Evolutionary conservation across 306 rosid species (phyloP).

Genomic region (Gastrolobium villosum): DNA sequence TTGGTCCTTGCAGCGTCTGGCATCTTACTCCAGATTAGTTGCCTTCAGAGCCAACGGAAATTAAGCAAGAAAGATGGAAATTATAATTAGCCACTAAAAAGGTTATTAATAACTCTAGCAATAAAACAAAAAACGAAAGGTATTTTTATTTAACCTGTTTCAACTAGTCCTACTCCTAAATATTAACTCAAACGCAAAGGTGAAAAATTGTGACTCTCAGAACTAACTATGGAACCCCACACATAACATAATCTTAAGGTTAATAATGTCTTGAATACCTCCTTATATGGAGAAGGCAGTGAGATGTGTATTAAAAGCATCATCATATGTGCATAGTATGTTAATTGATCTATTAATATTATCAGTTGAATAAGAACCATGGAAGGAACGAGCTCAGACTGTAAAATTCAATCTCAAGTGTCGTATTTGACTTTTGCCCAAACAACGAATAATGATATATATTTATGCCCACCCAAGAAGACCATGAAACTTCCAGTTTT

Average conservation of each 20-base stretch:
- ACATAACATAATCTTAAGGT: slow-evolving; percentile 8
- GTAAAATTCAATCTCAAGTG: not conserved
- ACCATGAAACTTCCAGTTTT: not conserved
- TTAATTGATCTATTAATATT: not conserved
- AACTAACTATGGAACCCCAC: slow-evolving; percentile 13
- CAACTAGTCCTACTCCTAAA: not conserved
- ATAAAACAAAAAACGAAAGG: not conserved
- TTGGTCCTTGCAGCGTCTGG: slow-evolving; percentile 36
- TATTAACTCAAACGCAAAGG: slow-evolving; percentile 19
- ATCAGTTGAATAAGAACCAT: slow-evolving; percentile 6
- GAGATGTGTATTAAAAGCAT: not conserved
- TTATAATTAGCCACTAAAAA: slow-evolving; percentile 30
- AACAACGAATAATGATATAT: not conserved
- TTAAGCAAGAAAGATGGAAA: slow-evolving; percentile 29
- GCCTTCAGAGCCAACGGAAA: slow-evolving; percentile 42
- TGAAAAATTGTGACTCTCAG: not conserved
- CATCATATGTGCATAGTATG: not conserved
- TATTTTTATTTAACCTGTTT: slow-evolving; percentile 25
- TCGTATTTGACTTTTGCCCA: not conserved
- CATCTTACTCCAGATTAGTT: slow-evolving; percentile 42
- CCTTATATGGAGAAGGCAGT: not conserved
- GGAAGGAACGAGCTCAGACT: not conserved
- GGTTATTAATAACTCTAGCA: slow-evolving; percentile 10
- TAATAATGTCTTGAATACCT: not conserved
- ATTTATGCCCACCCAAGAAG: not conserved